A percentile compares a stretch with the other conserved stretches of the same genome.
These are phyloP conservation scores for Shiraia bambusicola DNA, from an alignment of 2,329 filamentous ascomycete species.

Conservation along the genomic window DNA sequence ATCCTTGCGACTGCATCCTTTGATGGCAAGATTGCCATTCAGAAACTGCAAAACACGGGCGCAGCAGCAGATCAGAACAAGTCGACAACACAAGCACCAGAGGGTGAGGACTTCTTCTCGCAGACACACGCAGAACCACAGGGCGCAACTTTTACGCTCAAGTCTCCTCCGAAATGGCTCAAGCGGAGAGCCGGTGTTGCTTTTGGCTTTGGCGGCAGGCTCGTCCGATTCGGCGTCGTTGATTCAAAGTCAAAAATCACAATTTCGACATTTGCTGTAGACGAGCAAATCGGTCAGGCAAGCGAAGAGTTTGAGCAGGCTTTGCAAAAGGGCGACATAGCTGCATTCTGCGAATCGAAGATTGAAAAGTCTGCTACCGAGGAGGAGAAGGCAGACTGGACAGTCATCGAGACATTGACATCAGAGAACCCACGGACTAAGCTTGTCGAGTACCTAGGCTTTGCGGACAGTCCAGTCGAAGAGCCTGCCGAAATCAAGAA, in stretches of 20 bases:
- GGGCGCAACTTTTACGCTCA: slow-evolving; percentile 81
- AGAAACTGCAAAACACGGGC: slow-evolving; percentile 93
- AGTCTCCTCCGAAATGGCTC: slow-evolving; percentile 86
- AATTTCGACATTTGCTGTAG: slow-evolving; percentile 86
- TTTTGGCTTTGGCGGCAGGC: slow-evolving; percentile 93
- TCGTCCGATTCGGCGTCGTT: slow-evolving; percentile 73
- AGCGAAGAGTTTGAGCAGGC: slow-evolving; percentile 86
- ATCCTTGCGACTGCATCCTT: slow-evolving; percentile 94
- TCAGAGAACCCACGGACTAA: slow-evolving; percentile 82
- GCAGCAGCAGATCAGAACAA: slow-evolving; percentile 66
- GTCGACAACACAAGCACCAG: slow-evolving; percentile 62
- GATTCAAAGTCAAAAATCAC: slow-evolving; percentile 74
- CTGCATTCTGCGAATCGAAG: slow-evolving; percentile 76
- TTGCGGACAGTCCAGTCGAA: slow-evolving; percentile 60
- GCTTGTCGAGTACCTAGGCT: slow-evolving; percentile 88
- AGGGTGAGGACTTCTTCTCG: slow-evolving; percentile 95
- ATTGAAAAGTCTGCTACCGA: slow-evolving; percentile 75
- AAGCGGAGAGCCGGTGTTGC: slow-evolving; percentile 81
- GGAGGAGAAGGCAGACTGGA: slow-evolving; percentile 95
- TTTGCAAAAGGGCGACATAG: slow-evolving; percentile 74
- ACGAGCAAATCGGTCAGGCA: slow-evolving; percentile 78
- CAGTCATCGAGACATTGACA: slow-evolving; percentile 85
- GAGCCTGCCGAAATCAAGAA: slow-evolving; percentile 27
- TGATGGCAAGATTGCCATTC: slow-evolving; percentile 91
- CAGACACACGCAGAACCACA: slow-evolving; percentile 91